phyloP scores from a whole-genome alignment of 768 basidiomycete species.

The Baorangia bicolor region DNA sequence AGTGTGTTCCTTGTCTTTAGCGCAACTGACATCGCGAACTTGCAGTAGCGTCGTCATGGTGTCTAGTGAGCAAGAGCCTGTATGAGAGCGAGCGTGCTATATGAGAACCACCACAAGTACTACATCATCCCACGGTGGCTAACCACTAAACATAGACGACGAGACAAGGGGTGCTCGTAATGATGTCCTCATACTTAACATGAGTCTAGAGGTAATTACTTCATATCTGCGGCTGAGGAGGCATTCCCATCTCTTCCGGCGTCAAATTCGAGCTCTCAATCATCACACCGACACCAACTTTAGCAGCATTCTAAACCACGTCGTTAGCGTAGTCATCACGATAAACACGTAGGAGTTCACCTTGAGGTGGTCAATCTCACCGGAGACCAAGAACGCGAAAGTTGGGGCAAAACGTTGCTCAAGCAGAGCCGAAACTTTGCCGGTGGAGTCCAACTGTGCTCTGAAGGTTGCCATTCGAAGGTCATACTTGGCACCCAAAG shows the following conservation, averaged over 20 bases:
- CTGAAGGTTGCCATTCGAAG: constrained; percentile 91
- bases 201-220: constrained; percentile 31
- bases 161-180: constrained; percentile 21
- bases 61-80: not conserved
- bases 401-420: constrained; percentile 96
- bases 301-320: constrained; percentile 73
- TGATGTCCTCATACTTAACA: constrained; percentile 20
- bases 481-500: constrained; percentile 95
- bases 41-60: constrained; percentile 44
- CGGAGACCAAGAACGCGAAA: constrained; percentile 91
- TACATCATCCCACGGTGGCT: constrained; percentile 19
- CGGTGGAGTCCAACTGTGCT: constrained; percentile 91
- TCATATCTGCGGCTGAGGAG: constrained; percentile 47
- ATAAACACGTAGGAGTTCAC: constrained; percentile 39
- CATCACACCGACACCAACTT: constrained; percentile 97
- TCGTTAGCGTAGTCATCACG: not conserved
- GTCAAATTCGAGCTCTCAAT: constrained; percentile 84
- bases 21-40: constrained; percentile 50
- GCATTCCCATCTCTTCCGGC: constrained; percentile 79
- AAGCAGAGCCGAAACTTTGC: constrained; percentile 91
- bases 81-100: not conserved
- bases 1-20: constrained; percentile 42
- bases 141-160: not conserved
- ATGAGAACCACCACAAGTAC: not conserved
- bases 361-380: constrained; percentile 99